Conservation (phyloP, 2,329 filamentous ascomycete genomes). For the Epichloe typhina region DNA sequence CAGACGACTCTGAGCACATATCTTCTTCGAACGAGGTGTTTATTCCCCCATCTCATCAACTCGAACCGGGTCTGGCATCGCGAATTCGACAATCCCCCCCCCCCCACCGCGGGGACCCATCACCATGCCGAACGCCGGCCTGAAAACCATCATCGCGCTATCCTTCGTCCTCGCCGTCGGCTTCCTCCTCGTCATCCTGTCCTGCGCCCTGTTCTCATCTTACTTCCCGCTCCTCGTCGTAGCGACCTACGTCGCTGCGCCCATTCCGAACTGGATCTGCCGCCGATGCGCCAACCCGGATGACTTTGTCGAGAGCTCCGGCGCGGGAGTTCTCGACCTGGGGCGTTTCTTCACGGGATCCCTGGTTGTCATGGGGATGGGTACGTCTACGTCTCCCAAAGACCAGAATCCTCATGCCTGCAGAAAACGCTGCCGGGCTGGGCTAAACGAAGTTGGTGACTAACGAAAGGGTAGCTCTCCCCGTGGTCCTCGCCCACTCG, state of each 20-base stretch:
- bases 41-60: no score
- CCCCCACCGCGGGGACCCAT: constrained; percentile 10
- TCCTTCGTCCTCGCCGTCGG: constrained; percentile 98
- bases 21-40: no score
- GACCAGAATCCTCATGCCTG: no score
- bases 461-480: constrained; percentile 49
- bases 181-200: constrained; percentile 97
- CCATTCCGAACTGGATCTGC: constrained; percentile 94
- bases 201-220: constrained; percentile 85
- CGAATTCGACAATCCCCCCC: not conserved
- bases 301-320: constrained; percentile 82
- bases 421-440: no score
- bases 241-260: constrained; percentile 85
- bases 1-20: no score
- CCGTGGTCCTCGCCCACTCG: constrained; percentile 76
- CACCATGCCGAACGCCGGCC: constrained; percentile 64
- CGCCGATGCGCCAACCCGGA: constrained; percentile 77
- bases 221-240: constrained; percentile 95
- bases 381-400: constrained; percentile 43
- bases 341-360: constrained; percentile 92
- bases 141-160: constrained; percentile 97
- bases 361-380: constrained; percentile 92
- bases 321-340: constrained; percentile 79
- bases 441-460: no score
- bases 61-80: not conserved